Evolutionary conservation across 345 rosid genomes (phyloP), one percentile per base, ranked within the genome.

Genomic region (Sonneratia alba): DNA sequence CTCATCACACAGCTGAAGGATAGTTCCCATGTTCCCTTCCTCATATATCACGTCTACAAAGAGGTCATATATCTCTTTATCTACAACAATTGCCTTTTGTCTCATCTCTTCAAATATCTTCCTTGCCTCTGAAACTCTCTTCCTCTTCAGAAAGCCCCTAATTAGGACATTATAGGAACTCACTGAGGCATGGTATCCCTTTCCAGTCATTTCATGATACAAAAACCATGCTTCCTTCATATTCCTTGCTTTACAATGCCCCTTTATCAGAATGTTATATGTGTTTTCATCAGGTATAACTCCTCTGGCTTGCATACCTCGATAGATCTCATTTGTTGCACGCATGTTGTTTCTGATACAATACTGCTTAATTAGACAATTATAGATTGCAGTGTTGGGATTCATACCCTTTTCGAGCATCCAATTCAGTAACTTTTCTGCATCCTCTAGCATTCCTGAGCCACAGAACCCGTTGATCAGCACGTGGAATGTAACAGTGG

Each of bases 211-310:
- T 84, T 88, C 92, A 67, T 53, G 78, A 65, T 71, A 83, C 85
- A 91, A 78, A 87, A 84, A 94, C 90, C 88, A 88, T 66, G 98
- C 98, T 75, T 94, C 97, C 79, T 91, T 94, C 97, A 91, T 94
- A 81, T 91, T 94, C 81, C 98, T 94, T n/a, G 97, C 95, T 85
- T 85, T 91, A 76, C 90, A 91, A 82, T 94, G 97, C 63, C 97
- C 97, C 83, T 77, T 83, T 62, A 94, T 77, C 77, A 91, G 76
- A 77, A 90, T 90, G 80, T 91, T 93, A 73, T 87, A 94, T 21
- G 93, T 90, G 82, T 85, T 87, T 68, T 83, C 68, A 86, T 94
- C 91, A 66, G 96, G 93, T 74, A 80, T 47, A 27, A 90, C 83
- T 79, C 91, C 93, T 72, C 69, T 77, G 64, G 83, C 77, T 67